Percentiles rank a stretch among this genome's conserved stretches.
Evolutionary conservation across 108 stramenopile genomes (phyloP).

Genomic region (Skeletonema tropicum): DNA sequence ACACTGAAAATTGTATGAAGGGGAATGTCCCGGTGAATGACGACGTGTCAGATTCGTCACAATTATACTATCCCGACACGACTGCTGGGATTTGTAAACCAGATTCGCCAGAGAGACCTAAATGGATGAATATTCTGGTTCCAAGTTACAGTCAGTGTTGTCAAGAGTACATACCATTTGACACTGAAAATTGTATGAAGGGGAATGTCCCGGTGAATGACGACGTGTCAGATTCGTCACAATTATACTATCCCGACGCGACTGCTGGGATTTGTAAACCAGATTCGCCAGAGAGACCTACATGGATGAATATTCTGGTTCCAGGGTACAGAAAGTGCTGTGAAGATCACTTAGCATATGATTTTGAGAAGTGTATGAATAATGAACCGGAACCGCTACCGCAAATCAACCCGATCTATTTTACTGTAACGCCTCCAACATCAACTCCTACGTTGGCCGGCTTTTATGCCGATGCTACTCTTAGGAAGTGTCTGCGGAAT

Average conservation of each 20-base stretch:
- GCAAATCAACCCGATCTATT: background rate
- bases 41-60: background rate
- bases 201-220: background rate
- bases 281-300: background rate
- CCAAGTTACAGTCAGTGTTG: too few species aligned
- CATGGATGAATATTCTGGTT: background rate
- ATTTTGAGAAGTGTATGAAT: background rate
- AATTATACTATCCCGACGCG: background rate
- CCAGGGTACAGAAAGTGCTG: background rate
- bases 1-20: too few species aligned
- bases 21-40: background rate
- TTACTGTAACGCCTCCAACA: background rate
- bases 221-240: background rate
- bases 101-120: background rate
- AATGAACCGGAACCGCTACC: background rate
- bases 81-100: background rate
- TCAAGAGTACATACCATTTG: too few species aligned
- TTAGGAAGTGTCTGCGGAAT: background rate
- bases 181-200: too few species aligned
- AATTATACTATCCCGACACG: background rate
- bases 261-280: background rate
- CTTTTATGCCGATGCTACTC: background rate
- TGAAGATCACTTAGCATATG: background rate
- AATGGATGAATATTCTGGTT: background rate
- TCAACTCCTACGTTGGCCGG: background rate